Base-by-base conservation (phyloP, 495 filamentous ascomycete genomes). In the Tuber calosporum region DNA sequence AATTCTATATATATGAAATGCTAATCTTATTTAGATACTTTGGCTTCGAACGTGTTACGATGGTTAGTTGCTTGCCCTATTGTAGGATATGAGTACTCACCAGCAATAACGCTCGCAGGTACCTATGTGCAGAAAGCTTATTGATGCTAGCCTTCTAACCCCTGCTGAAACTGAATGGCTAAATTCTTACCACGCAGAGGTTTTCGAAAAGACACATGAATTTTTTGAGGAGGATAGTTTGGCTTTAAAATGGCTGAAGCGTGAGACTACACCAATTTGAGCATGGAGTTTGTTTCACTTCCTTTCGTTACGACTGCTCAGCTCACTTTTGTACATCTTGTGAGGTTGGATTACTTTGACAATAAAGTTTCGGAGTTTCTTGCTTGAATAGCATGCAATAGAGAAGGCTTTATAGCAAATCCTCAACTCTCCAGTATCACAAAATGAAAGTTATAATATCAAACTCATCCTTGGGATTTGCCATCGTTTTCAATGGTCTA, bases 31-130 rank as follows among this genome's bases (percentile, higher is more conserved):
- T 37, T 22, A 75, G 73, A 34, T 99, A 92, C 83, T 83, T 97
- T 30, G 93, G 94, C 20, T 98, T 99, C 77, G 93, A 99, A 84
- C 93, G 96, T 81, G 93, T 97, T 74, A 99, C 96, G 1, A 94
- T 98, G 93, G 92, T 92, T 74, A 70, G 66, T 8, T 37, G 20
- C 36, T 37, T 11, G n/a, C 45, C 48, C 20, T 13, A 34, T 34
- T 17, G 68, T 42, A 13, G 36, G 41, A 22, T 2, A 36, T 48
- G 41, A 11, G 43, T 38, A 22, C 19, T 43, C 68, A 37, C 69
- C 69, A 74, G 79, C 70, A 30, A 2, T 41, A 45, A 36, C 8
- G 70, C 9, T 3, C 20, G 66, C 26, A 79, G 77, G 77, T 82
- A 30, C 96, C 96, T 1, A 91, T 96, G 82, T 97, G 95, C 82